These are phyloP conservation scores for Stagonosporopsis rhizophila DNA, from an alignment of 2,329 filamentous ascomycete species.

Conservation along the genomic window DNA sequence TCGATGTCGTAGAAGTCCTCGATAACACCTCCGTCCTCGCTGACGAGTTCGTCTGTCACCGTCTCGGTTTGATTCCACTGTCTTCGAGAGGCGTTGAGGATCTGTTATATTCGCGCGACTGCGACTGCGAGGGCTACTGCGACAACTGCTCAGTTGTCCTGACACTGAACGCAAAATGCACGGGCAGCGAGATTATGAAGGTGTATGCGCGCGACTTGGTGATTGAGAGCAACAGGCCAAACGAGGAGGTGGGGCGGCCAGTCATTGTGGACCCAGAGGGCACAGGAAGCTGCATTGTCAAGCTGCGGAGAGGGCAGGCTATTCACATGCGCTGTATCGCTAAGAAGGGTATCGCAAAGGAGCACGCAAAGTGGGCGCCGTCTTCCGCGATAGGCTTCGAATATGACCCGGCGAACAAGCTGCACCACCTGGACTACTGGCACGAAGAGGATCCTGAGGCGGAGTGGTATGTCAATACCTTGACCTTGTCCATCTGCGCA, in stretches of 20 bases:
- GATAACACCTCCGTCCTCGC: constrained; percentile 94
- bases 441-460: constrained; percentile 84
- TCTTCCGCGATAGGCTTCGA: constrained; percentile 93
- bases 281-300: constrained; percentile 84
- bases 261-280: constrained; percentile 84
- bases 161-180: constrained; percentile 84
- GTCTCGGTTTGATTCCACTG: constrained; percentile 87
- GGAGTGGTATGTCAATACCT: constrained; percentile 74
- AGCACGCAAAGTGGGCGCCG: constrained; percentile 97
- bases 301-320: constrained; percentile 88
- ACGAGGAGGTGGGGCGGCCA: constrained; percentile 78
- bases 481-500: background rate
- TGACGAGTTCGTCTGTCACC: constrained; percentile 94
- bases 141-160: constrained; percentile 88
- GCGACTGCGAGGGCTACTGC: constrained; percentile 95
- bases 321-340: constrained; percentile 89
- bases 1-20: constrained; percentile 93
- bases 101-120: constrained; percentile 88
- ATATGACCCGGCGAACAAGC: constrained; percentile 97
- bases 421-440: constrained; percentile 92
- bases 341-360: constrained; percentile 98
- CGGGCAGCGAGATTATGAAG: constrained; percentile 85
- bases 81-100: constrained; percentile 82
- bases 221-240: constrained; percentile 72
- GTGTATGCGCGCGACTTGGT: constrained; percentile 91